Percentiles rank a stretch among this genome's conserved stretches.
phyloP scores from a whole-genome alignment of 257 asterid species.

The Petrea volubilis region DNA sequence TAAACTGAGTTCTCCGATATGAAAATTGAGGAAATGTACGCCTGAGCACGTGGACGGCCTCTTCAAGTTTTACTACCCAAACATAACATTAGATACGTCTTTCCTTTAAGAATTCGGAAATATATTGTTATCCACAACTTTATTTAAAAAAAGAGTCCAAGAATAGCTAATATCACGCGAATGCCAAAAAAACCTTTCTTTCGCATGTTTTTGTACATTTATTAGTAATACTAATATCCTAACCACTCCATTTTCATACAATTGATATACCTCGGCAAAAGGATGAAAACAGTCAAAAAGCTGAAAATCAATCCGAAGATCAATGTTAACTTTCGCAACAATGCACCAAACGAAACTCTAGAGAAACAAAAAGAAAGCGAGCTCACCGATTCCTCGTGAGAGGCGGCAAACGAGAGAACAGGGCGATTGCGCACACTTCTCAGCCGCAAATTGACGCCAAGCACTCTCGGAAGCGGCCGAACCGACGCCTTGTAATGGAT shows the following conservation, averaged over 20 bases:
- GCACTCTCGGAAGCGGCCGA: constrained; percentile 29
- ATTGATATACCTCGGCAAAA: neutral
- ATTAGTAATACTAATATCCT: neutral
- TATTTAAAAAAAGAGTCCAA: neutral
- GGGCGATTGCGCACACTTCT: constrained; percentile 40
- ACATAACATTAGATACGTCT: too few relatives aligned
- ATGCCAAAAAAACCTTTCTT: neutral
- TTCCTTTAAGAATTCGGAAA: neutral
- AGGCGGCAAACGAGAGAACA: constrained; percentile 58
- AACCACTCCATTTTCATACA: neutral
- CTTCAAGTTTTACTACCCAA: too few relatives aligned
- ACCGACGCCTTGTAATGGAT: constrained; percentile 14
- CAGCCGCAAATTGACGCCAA: constrained; percentile 29
- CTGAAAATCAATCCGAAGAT: neutral
- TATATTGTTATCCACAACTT: neutral
- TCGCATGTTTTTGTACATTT: neutral
- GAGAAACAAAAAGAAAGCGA: neutral
- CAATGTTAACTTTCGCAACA: neutral
- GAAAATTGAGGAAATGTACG: too few relatives aligned
- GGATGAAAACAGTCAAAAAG: neutral
- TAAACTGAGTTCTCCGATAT: neutral
- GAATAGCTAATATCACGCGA: neutral
- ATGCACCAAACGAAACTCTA: constrained; percentile 4
- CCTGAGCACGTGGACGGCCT: too few relatives aligned
- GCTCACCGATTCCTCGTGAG: constrained; percentile 80